These are phyloP conservation scores for Grammothele lineata DNA, from an alignment of 768 basidiomycete genomes.

Conservation along the genomic window DNA sequence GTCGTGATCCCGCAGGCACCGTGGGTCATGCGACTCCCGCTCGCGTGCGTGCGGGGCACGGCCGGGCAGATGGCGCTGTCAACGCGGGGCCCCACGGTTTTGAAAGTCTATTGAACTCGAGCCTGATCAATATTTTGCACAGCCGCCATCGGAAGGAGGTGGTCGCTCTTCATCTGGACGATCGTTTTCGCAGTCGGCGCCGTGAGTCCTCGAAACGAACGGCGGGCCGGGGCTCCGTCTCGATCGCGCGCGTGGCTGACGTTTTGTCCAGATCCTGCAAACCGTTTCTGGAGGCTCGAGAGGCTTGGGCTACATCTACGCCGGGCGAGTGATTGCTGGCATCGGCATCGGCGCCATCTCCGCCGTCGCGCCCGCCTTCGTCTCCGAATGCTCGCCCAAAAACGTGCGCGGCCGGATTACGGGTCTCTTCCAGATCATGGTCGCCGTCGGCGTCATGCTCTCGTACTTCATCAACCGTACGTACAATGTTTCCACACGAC, in stretches of 20 bases:
- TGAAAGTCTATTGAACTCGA: too few relatives aligned
- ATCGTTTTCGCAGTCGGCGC: slow-evolving; percentile 70
- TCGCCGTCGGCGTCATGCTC: slow-evolving; percentile 80
- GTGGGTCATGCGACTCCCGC: too few relatives aligned
- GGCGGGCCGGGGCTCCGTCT: neutral
- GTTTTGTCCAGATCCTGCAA: slow-evolving; percentile 59
- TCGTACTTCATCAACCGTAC: slow-evolving; percentile 78
- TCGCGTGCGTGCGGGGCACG: too few relatives aligned
- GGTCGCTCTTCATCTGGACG: slow-evolving; percentile 57
- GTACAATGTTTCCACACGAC: too few relatives aligned
- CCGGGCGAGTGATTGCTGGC: slow-evolving; percentile 76
- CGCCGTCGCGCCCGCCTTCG: slow-evolving; percentile 81
- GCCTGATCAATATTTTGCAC: neutral
- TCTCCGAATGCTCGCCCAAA: slow-evolving; percentile 85
- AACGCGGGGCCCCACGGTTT: too few relatives aligned
- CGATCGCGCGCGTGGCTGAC: too few relatives aligned
- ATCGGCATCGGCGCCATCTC: slow-evolving; percentile 81
- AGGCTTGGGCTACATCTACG: slow-evolving; percentile 69
- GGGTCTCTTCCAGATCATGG: slow-evolving; percentile 85
- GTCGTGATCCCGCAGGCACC: neutral
- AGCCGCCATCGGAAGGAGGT: slow-evolving; percentile 65
- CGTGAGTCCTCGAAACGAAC: slow-evolving; percentile 32
- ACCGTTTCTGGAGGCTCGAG: slow-evolving; percentile 56
- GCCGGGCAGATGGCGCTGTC: too few relatives aligned
- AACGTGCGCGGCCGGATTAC: slow-evolving; percentile 83